Percentiles rank a stretch among this genome's conserved stretches.
phyloP scores from a whole-genome alignment of 2,329 filamentous ascomycete genomes.

The Talaromyces sp. region DNA sequence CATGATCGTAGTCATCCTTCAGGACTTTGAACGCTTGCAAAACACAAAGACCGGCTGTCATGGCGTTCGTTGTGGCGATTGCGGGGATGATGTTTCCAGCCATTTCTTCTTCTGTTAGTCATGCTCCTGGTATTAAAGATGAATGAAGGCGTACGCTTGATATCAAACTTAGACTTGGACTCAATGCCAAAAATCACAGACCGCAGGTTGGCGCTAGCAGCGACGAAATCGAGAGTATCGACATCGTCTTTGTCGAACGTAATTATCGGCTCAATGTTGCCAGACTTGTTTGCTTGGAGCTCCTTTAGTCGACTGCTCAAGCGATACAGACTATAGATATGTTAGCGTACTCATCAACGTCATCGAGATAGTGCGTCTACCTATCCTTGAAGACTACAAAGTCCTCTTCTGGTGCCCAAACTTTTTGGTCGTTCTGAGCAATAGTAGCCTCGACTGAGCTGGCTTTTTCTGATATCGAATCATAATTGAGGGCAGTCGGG shows the following conservation, averaged over 20 bases:
- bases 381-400: slow-evolving; percentile 80
- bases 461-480: slow-evolving; percentile 55
- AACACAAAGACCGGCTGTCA: slow-evolving; percentile 88
- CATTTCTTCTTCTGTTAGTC: slow-evolving; percentile 65
- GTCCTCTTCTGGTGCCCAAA: slow-evolving; percentile 82
- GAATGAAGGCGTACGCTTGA: slow-evolving; percentile 60
- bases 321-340: slow-evolving; percentile 58
- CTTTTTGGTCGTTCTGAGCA: slow-evolving; percentile 64
- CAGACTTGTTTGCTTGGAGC: slow-evolving; percentile 54
- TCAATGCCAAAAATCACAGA: slow-evolving; percentile 88
- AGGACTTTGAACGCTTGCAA: slow-evolving; percentile 90
- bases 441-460: slow-evolving; percentile 53
- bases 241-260: slow-evolving; percentile 96
- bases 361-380: slow-evolving; percentile 28
- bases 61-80: slow-evolving; percentile 96
- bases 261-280: slow-evolving; percentile 56
- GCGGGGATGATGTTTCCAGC: slow-evolving; percentile 98
- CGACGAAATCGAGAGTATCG: slow-evolving; percentile 92
- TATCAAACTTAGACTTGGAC: slow-evolving; percentile 85
- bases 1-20: slow-evolving; percentile 64
- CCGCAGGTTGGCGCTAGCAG: slow-evolving; percentile 83
- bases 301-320: slow-evolving; percentile 70
- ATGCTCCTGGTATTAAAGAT: neutral
- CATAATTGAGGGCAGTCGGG: slow-evolving; percentile 71
- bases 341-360: slow-evolving; percentile 18